These are phyloP conservation scores for Bauhinia variegata DNA, from an alignment of 306 rosid species.

Conservation along the genomic window DNA sequence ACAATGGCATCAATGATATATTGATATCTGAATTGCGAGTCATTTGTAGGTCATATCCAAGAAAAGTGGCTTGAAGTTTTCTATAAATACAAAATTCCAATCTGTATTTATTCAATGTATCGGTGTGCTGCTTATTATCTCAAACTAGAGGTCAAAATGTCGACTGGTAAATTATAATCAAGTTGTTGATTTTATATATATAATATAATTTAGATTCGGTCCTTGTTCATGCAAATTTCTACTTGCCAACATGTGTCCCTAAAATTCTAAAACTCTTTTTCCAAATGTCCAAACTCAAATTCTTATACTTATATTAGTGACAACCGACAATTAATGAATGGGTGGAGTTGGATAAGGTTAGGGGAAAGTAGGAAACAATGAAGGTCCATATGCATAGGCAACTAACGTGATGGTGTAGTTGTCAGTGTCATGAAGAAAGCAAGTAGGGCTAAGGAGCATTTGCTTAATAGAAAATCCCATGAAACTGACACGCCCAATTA, in stretches of 20 bases:
- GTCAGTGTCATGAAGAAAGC: constrained; percentile 32
- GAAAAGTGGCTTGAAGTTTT: constrained; percentile 25
- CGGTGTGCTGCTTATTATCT: constrained; percentile 18
- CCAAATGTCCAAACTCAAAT: constrained; percentile 9
- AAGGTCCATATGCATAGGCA: constrained; percentile 23
- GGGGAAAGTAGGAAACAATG: constrained; percentile 11
- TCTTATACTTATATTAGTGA: neutral
- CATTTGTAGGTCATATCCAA: constrained; percentile 8
- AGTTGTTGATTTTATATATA: neutral
- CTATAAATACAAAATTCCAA: constrained; percentile 2
- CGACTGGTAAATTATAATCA: neutral
- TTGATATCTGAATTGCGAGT: constrained; percentile 8
- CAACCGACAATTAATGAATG: constrained; percentile 28
- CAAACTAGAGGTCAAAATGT: constrained; percentile 30
- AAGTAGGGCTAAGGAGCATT: constrained; percentile 31
- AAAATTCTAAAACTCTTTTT: constrained; percentile 16
- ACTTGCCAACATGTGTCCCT: constrained; percentile 17
- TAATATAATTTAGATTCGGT: neutral
- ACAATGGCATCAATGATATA: constrained; percentile 11
- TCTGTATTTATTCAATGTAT: constrained; percentile 24
- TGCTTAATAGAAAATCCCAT: constrained; percentile 26
- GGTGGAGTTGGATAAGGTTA: constrained; percentile 37
- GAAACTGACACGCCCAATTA: constrained; percentile 35
- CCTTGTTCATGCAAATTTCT: neutral
- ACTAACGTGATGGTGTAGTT: constrained; percentile 40